Evolutionary conservation across 768 basidiomycete species (phyloP), one percentile per base, ranked within the genome.

Genomic region (Lanmaoa rubissima): DNA sequence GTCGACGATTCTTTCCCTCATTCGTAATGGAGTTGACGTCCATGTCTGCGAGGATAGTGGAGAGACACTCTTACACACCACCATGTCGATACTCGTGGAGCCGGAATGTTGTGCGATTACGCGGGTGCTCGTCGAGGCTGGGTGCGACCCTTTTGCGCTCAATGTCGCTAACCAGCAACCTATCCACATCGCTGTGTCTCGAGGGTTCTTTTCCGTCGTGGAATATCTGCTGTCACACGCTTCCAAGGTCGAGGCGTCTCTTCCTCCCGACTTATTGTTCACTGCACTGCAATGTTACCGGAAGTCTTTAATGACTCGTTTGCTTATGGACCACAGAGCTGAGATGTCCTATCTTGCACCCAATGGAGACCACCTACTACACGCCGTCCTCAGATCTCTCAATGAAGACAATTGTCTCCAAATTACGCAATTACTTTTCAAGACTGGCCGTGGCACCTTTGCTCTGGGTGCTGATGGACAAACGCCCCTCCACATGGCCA

Each of bases 201-300:
- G 8, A 26, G 21, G 21, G 34, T n/a, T 54, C 13, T 2, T 13
- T 9, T 26, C 21, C 2, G 39, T 54, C 8, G 53, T 47, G 21
- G n/a, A n/a, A n/a, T n/a, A n/a, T n/a, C n/a, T n/a, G n/a, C n/a
- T n/a, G n/a, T n/a, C n/a, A n/a, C n/a, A 12, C 2, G 9, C 21
- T 9, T 3, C 3, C 4, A 21, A 21, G 3, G 21, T 7, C 2
- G 17, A 9, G 11, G 17, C 2, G 4, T 12, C 12, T 4, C 24
- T 32, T 14, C 26, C 24, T 8, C 19, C 26, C 2, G 9, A 31
- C 24, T n/a, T 35, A 0, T 8, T 38, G 4, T 12, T 9, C 17
- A 45, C 1, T 12, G 48, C 14, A 7, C 2, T 17, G 4, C 16
- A 2, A 12, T 0, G 1, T 6, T 1, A 1, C 38, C 2, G 1